Evolutionary conservation across 495 filamentous ascomycete genomes (phyloP), one percentile per base, ranked within the genome.

Genomic region (Penicillium argentinense): DNA sequence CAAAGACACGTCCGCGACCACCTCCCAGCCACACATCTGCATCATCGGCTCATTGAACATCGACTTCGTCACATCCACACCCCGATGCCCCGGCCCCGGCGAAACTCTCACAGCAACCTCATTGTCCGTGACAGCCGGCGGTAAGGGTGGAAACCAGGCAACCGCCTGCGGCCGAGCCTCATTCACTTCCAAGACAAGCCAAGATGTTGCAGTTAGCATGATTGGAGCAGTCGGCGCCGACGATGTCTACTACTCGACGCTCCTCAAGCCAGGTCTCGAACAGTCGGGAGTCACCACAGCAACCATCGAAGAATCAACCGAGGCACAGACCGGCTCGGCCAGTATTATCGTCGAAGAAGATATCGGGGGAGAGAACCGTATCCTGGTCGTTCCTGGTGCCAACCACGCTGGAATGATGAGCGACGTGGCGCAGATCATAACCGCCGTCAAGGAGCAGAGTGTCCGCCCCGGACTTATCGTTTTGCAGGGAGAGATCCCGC

Each of bases 401-500:
- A 96, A 95, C 62, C 71, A 77, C 46, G 67, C 52, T 9, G 57
- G 72, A 2, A 53, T 47, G 49, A 60, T 44, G 55, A 48, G 11
- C n/a, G 57, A 39, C 29, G 43, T 32, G 9, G 17, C 5, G 3
- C 33, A 27, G 13, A 56, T 56, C 32, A 29, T 59, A 9, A 1
- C 18, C 21, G 43, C 36, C 8, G 19, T 54, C 1, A 24, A 48
- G 24, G 3, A 17, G 9, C 49, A 51, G 13, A 5, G 14, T 3
- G 59, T 57, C 9, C 48, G 41, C 4, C 75, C 82, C 5, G 71
- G 78, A 45, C 43, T 90, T 17, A 62, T 91, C 5, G 74, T 95
- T 9, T 67, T 93, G 70, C 90, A 96, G 69, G 71, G 91, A 1
- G 89, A 95, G 63, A 84, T 89, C 12, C 88, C 86, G 0, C 53